Conservation (phyloP, 2,329 filamentous ascomycete species). For the Ascomycota sp. region DNA sequence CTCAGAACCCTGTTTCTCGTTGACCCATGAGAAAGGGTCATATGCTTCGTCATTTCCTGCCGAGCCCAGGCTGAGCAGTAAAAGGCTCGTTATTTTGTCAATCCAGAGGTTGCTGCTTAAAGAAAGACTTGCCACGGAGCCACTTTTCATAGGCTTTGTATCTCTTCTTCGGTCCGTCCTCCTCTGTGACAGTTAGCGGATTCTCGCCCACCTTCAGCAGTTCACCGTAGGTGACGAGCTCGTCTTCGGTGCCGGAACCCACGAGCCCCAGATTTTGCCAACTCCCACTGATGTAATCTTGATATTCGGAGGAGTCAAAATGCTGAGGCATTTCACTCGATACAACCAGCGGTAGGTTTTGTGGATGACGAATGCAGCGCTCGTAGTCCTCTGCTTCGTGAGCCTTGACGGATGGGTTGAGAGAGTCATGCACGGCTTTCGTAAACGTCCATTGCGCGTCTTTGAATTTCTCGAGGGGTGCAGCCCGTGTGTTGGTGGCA, state of each 20-base stretch:
- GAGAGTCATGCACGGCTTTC: slow-evolving; percentile 62
- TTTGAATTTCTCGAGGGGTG: slow-evolving; percentile 50
- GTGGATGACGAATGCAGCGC: slow-evolving; percentile 71
- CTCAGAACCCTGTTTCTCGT: slow-evolving; percentile 10
- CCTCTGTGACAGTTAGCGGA: slow-evolving; percentile 66
- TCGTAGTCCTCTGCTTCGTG: slow-evolving; percentile 70
- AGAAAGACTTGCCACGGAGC: slow-evolving; percentile 82
- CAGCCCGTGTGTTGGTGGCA: slow-evolving; percentile 21
- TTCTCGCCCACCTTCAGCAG: slow-evolving; percentile 59
- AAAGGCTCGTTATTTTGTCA: slow-evolving; percentile 9
- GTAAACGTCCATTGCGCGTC: slow-evolving; percentile 75
- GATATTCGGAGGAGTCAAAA: slow-evolving; percentile 42
- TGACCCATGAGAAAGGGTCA: background rate
- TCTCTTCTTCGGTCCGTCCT: slow-evolving; percentile 74
- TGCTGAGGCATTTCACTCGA: slow-evolving; percentile 41
- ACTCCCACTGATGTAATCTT: slow-evolving; percentile 55
- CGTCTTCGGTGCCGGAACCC: slow-evolving; percentile 25
- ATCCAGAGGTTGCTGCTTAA: slow-evolving; percentile 62
- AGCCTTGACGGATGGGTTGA: slow-evolving; percentile 60
- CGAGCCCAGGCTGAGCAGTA: too few species aligned
- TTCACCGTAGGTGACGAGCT: slow-evolving; percentile 42
- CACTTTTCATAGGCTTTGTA: slow-evolving; percentile 95
- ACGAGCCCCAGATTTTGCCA: slow-evolving; percentile 36
- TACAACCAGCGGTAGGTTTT: slow-evolving; percentile 65
- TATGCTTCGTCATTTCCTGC: too few species aligned